Conservation (phyloP, 2,329 filamentous ascomycete genomes). For the Akanthomyces dipterigenus region DNA sequence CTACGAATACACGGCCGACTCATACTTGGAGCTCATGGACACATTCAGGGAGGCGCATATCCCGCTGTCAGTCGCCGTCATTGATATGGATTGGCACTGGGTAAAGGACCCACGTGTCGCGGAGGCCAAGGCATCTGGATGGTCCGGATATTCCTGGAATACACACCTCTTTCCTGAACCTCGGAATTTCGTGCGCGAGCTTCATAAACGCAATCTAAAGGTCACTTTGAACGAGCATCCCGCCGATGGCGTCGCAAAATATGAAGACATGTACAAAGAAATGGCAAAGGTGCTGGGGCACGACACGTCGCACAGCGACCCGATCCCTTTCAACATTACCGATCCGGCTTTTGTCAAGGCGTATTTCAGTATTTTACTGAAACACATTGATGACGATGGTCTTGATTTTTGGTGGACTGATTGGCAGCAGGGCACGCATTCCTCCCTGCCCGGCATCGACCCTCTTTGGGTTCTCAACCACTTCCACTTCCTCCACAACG, state of each 20-base stretch:
- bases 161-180: constrained; percentile 42
- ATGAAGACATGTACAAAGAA: constrained; percentile 49
- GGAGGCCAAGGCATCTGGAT: constrained; percentile 28
- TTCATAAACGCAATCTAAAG: constrained; percentile 47
- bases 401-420: constrained; percentile 63
- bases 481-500: constrained; percentile 53
- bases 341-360: constrained; percentile 48
- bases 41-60: constrained; percentile 43
- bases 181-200: constrained; percentile 38
- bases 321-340: constrained; percentile 51
- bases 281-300: constrained; percentile 46
- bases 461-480: constrained; percentile 61
- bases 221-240: constrained; percentile 57
- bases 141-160: constrained; percentile 55
- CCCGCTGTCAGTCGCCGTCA: constrained; percentile 51
- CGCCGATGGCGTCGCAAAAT: constrained; percentile 47
- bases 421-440: constrained; percentile 56
- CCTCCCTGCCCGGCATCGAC: constrained; percentile 50
- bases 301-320: constrained; percentile 41
- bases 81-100: constrained; percentile 63
- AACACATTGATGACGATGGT: constrained; percentile 47
- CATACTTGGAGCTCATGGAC: constrained; percentile 53
- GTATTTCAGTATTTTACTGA: constrained; percentile 51
- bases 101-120: constrained; percentile 40
- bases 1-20: constrained; percentile 47